Base-by-base conservation (phyloP, 371 early-diverging fungal species). In the Capniomyces stellatus region DNA sequence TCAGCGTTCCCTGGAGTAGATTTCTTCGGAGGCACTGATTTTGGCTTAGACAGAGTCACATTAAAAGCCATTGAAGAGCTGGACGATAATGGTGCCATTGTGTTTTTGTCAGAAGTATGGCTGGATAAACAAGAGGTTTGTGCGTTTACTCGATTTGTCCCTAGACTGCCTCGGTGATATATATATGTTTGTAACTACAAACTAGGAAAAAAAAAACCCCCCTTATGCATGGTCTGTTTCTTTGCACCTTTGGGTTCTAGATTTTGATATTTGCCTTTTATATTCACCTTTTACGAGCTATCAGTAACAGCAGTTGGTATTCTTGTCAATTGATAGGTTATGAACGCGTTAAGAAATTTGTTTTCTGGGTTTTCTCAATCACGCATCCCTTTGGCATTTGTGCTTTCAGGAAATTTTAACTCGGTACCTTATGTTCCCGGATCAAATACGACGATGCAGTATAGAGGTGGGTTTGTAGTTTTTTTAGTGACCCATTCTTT, bases 371-470 rank as follows among this genome's bases (percentile, higher is more conserved):
- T 81, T 56, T 67, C 75, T 6, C 62, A 63, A 29, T 59, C 73
- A 0, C 63, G 63, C 1, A 62, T 81, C 2, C 92, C 90, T 1
- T 66, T 88, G 4, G 87, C 87, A 12, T 85, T 92, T 60, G 76
- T 91, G 29, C 64, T 92, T 22, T 76, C 81, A 18, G 93, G 93
- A 19, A 85, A 84, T 59, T 92, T 92, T 60, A 70, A 74, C n/a
- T 87, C 86, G 6, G 71, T 73, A 50, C 77, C 83, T 0, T 85
- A 82, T 58, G 59, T 73, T 0, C 71, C 70, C 47, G 71, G 78
- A 18, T 71, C 77, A 10, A 63, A 68, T 31, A 70, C 76, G 41
- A 69, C 71, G 18, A 58, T 68, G 3, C 70, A 63, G 50, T 76
- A 74, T 64, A 66, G 64, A 60, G 64, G 74, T 71, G 25, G 49